Evolutionary conservation across 345 rosid species (phyloP).

Genomic region (Acer saccharum): DNA sequence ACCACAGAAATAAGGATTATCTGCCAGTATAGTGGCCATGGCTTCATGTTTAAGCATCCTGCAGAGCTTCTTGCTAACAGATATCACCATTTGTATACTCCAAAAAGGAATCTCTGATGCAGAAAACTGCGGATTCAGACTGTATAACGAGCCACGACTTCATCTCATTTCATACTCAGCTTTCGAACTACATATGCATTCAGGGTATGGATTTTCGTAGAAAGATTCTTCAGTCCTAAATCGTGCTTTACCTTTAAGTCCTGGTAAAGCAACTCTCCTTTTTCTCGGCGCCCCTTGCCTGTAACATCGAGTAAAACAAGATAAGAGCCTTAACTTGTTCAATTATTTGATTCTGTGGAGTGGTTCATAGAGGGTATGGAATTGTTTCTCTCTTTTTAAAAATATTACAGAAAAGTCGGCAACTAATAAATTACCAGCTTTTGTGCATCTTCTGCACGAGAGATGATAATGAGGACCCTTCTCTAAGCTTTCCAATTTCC

Average conservation of each 20-base stretch:
- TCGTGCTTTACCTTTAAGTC: slow-evolving; percentile 80
- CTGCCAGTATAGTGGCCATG: neutral
- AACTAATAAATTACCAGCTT: slow-evolving; percentile 45
- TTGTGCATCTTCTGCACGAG: slow-evolving; percentile 69
- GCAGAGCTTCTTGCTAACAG: neutral
- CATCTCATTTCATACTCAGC: slow-evolving; percentile 12
- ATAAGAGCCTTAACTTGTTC: neutral
- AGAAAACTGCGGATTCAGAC: neutral
- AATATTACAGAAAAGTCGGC: neutral
- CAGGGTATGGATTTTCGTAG: slow-evolving; percentile 87
- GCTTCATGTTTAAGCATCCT: neutral
- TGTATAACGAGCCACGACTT: neutral
- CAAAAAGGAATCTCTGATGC: neutral
- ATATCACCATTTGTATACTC: neutral
- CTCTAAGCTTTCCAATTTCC: slow-evolving; percentile 58
- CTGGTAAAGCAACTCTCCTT: slow-evolving; percentile 63
- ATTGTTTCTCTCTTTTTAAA: neutral
- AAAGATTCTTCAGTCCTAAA: slow-evolving; percentile 89
- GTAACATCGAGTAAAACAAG: slow-evolving; percentile 17
- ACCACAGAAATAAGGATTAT: neutral
- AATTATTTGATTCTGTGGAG: neutral
- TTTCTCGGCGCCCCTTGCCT: slow-evolving; percentile 91
- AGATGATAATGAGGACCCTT: slow-evolving; percentile 46
- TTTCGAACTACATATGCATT: slow-evolving; percentile 74
- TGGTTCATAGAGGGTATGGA: neutral